Evolutionary conservation across 768 basidiomycete genomes (phyloP).

Genomic region (Fomitopsis serialis): DNA sequence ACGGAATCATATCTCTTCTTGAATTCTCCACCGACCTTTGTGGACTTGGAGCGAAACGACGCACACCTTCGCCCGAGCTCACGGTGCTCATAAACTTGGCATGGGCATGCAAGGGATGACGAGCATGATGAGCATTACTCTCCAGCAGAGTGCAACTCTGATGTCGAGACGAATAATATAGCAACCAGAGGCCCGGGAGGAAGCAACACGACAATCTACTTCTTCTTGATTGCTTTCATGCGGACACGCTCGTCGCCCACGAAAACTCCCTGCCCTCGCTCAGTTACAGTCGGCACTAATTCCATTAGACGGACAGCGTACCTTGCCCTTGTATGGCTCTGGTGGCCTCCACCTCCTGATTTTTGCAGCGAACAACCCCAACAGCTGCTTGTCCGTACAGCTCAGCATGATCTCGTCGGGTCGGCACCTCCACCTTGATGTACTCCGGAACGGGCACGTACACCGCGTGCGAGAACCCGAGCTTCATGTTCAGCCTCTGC

Average conservation of each 20-base stretch:
- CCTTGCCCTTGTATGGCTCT: slow-evolving; percentile 98
- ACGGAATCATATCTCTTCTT: too few relatives aligned
- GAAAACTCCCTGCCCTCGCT: slow-evolving; percentile 95
- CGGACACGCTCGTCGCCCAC: slow-evolving; percentile 89
- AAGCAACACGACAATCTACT: slow-evolving; percentile 44
- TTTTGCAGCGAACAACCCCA: slow-evolving; percentile 86
- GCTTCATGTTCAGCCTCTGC: slow-evolving; percentile 79
- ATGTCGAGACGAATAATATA: neutral
- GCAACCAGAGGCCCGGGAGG: neutral
- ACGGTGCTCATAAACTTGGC: too few relatives aligned
- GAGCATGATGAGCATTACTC: too few relatives aligned
- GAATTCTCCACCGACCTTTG: too few relatives aligned
- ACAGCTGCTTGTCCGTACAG: slow-evolving; percentile 82
- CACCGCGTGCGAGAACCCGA: slow-evolving; percentile 89
- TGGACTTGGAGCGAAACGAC: too few relatives aligned
- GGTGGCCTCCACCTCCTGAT: slow-evolving; percentile 83
- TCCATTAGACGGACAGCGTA: too few relatives aligned
- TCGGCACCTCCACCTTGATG: slow-evolving; percentile 76
- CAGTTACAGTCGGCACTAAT: too few relatives aligned
- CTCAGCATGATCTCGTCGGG: slow-evolving; percentile 76
- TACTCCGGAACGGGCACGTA: slow-evolving; percentile 75
- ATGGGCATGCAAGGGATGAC: too few relatives aligned
- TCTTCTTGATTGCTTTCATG: slow-evolving; percentile 93
- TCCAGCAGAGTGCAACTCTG: too few relatives aligned
- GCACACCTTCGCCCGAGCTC: too few relatives aligned